Evolutionary conservation across 192 early-diverging fungal species (phyloP), one percentile per base, ranked within the genome.

Genomic region (Jimgerdemannia lactiflua): DNA sequence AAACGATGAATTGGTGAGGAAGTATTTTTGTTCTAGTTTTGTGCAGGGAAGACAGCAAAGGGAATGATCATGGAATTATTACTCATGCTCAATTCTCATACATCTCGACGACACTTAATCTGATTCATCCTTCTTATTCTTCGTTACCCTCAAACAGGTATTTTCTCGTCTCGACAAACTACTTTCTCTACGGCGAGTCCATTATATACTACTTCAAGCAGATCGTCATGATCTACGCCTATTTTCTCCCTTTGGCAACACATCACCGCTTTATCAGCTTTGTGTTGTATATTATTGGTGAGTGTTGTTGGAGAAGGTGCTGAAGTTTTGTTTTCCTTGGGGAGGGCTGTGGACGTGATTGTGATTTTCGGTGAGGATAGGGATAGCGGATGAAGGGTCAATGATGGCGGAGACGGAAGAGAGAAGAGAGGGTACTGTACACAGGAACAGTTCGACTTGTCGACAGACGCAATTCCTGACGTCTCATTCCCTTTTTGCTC

Each of bases 261-360:
- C 94, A 99, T 82, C 97, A 99, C 80, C 89, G 91, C 43, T 98
- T 99, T 77, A 95, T 99, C 74, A 95, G 94, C 59, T 97, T 97
- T 79, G 88, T 88, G 39, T 86, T 98, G 70, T 99, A 99, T 76
- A 80, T 91, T 68, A 83, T 95, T 71, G 95, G 95, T 88, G 82
- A 77, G 81, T 72, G 20, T 64, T 29, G 11, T 6, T 0, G 3
- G 4, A 4, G 11, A 39, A 69, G 29, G 67, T 72, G 6, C 71
- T 54, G 70, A 19, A 29, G 29, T 29, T 29, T 29, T 29, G 29
- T 29, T 29, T 29, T 29, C 29, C 29, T 29, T 29, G 29, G 29
- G 29, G 29, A 29, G 1, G 29, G 29, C 29, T 29, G 1, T 29
- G 29, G 29, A 29, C 29, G 29, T 29, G 29, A 29, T 29, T 29